phyloP scores from a whole-genome alignment of 1,284 basidiomycete species.

The Moesziomyces sp. region DNA sequence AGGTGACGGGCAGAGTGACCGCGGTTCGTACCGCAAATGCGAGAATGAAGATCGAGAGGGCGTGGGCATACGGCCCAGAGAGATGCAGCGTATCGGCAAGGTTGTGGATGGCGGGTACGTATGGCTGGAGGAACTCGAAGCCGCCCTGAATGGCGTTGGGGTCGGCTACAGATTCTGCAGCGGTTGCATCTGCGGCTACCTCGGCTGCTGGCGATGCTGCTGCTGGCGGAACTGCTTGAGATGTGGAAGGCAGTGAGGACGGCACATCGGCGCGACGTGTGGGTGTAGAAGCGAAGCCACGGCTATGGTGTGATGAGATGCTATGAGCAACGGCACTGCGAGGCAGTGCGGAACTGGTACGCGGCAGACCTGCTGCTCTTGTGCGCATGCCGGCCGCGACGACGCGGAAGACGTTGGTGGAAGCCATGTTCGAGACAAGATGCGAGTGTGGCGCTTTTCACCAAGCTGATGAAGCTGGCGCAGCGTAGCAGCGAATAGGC shows the following conservation, averaged over 20 bases:
- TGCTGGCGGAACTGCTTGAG: neutral
- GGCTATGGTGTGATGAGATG: neutral
- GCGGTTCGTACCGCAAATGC: slow-evolving; percentile 77
- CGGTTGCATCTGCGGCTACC: neutral
- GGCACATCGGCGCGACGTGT: neutral
- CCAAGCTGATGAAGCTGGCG: no score
- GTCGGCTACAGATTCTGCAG: slow-evolving; percentile 9
- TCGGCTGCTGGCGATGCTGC: neutral
- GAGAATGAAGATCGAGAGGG: slow-evolving; percentile 80
- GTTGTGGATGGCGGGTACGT: slow-evolving; percentile 40
- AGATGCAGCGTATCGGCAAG: slow-evolving; percentile 47
- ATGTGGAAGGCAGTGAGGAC: slow-evolving; percentile 4
- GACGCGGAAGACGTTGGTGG: slow-evolving; percentile 12
- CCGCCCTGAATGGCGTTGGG: slow-evolving; percentile 20
- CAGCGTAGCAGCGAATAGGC: no score
- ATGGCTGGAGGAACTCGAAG: slow-evolving; percentile 47
- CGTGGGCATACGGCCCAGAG: slow-evolving; percentile 50
- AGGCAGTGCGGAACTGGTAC: slow-evolving; percentile 3
- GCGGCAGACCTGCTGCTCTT: slow-evolving; percentile 8
- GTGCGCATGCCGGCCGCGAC: slow-evolving; percentile 21
- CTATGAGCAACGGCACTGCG: neutral
- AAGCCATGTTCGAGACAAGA: slow-evolving; percentile 9
- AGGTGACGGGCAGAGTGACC: slow-evolving; percentile 78
- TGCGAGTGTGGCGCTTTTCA: no score
- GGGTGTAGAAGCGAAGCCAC: slow-evolving; percentile 27